Conservation (phyloP, 2,329 filamentous ascomycete species). For the Fusarium udum region DNA sequence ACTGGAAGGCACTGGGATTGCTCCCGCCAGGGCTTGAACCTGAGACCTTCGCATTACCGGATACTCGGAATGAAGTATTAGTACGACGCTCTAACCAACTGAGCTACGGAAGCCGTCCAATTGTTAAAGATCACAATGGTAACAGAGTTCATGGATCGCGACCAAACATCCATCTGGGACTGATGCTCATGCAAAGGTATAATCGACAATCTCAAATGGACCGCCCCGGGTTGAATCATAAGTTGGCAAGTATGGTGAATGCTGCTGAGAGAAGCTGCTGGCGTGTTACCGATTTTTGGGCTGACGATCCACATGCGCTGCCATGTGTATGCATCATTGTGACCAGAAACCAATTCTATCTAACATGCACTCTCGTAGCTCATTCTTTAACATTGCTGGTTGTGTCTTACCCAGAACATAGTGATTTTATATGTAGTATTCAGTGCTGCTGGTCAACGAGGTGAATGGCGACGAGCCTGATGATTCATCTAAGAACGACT, state of each 20-base stretch:
- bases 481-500: neutral
- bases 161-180: no score
- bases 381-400: neutral
- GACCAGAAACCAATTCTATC: neutral
- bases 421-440: neutral
- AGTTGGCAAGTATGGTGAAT: neutral
- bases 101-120: slow-evolving; percentile 46
- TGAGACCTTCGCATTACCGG: slow-evolving; percentile 46
- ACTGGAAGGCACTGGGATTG: slow-evolving; percentile 38
- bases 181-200: neutral
- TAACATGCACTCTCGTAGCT: neutral
- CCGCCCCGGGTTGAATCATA: neutral
- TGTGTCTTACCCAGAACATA: no score
- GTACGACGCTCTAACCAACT: slow-evolving; percentile 49
- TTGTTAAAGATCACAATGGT: neutral
- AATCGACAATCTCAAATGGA: neutral
- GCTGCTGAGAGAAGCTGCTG: neutral
- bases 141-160: neutral
- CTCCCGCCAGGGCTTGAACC: slow-evolving; percentile 48
- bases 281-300: neutral
- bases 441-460: neutral
- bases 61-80: slow-evolving; percentile 43
- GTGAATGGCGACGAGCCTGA: neutral
- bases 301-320: neutral
- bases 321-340: neutral